Evolutionary conservation across 2,329 filamentous ascomycete species (phyloP).

Genomic region (Dothiorella sarmentorum): DNA sequence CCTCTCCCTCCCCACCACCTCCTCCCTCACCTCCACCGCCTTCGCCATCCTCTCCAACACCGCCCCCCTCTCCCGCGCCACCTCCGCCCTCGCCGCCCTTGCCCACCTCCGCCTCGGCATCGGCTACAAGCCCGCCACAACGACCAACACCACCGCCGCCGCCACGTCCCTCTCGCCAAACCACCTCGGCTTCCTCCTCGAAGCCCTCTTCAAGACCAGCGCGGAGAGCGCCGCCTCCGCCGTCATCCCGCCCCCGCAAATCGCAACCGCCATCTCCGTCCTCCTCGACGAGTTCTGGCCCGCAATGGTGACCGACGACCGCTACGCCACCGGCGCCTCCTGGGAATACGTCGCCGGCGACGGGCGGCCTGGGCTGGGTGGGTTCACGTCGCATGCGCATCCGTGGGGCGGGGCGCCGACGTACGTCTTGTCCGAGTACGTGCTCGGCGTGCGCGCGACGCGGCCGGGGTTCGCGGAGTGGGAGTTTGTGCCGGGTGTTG

Average conservation of each 20-base stretch:
- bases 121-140: conserved; percentile 36
- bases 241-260: neutral
- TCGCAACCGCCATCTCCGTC: conserved; percentile 20
- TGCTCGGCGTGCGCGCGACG: conserved; percentile 4
- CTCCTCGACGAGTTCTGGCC: conserved; percentile 42
- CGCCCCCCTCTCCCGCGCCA: conserved; percentile 32
- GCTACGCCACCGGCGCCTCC: conserved; percentile 38
- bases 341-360: conserved; percentile 47
- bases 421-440: conserved; percentile 34
- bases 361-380: conserved; percentile 39
- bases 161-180: conserved; percentile 43
- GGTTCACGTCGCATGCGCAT: conserved; percentile 44
- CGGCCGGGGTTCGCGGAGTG: neutral
- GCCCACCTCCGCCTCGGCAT: conserved; percentile 30
- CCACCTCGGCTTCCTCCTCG: conserved; percentile 45
- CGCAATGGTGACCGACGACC: conserved; percentile 39
- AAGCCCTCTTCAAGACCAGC: conserved; percentile 32
- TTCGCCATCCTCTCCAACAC: conserved; percentile 36
- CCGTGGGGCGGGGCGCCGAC: conserved; percentile 47
- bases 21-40: conserved; percentile 31
- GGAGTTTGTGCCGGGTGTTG: neutral
- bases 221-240: conserved; percentile 9
- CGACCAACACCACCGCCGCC: conserved; percentile 22
- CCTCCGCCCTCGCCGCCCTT: conserved; percentile 31
- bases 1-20: neutral